Evolutionary conservation across 2,329 filamentous ascomycete genomes (phyloP), one percentile per base, ranked within the genome.

Genomic region (Alternaria sp.): DNA sequence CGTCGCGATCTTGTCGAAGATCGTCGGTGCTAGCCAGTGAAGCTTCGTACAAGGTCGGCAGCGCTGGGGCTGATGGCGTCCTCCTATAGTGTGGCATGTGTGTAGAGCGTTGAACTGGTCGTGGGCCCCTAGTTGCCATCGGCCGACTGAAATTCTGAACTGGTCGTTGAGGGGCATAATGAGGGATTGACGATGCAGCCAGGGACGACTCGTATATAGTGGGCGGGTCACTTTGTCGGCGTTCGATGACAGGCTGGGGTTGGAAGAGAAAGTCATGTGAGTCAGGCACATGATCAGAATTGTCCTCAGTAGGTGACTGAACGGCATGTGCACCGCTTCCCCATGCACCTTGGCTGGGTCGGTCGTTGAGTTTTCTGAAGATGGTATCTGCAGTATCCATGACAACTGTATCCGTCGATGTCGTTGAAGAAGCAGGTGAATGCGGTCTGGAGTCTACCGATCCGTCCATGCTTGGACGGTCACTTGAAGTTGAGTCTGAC

Each of bases 11-110:
- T 30, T 30, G 28, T 43, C 16, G 20, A 32, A 53, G 51, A 38
- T 42, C 61, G 36, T 73, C 70, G n/a, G 63, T 69, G 39, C 70
- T 72, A 24, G 70, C 65, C 14, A 74, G 63, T 8, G 73, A 76
- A 3, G 64, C 68, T 54, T 77, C 75, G 56, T 77, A 76, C 5
- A 77, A 49, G 9, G 73, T 76, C 7, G 75, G 73, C 20, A 77
- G 55, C 39, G 64, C 64, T n/a, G 71, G 62, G 12, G 59, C 55
- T 28, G 59, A 61, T n/a, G 59, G 63, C 22, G 51, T 62, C 41
- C 60, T 57, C 47, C 60, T 65, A 47, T 65, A 69, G 9, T 61
- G 56, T 38, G 67, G 52, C 28, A 55, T 61, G 46, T 44, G 41
- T 18, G 61, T 7, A 32, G 58, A 48, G 9, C 54, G 52, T 43